Evolutionary conservation across 805 yeast species (phyloP), one percentile per base, ranked within the genome.

Genomic region (Millerozyma miso): DNA sequence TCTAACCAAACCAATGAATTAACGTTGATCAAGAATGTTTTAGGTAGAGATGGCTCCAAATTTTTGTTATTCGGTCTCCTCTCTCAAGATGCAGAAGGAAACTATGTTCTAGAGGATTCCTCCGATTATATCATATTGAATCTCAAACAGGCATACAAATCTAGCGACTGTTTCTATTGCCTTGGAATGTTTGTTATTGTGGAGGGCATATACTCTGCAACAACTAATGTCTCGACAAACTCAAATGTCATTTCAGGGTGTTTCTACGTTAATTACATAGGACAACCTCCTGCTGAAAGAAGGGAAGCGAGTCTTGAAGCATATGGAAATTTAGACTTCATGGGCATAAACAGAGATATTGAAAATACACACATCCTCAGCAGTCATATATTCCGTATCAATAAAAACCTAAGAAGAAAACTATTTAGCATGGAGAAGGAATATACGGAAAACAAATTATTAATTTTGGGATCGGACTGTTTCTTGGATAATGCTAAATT

Each of bases 201-300:
- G 40, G 95, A 88, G 55, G 99, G 99, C 14, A 79, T 87, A 14
- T 88, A 88, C 57, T 79, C 82, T 13, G 81, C 83, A 3, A 76
- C 80, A 14, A 80, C 82, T 2, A 80, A 76, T 38, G 53, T 65
- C 7, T 53, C 60, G 35, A 58, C 59, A 40, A 56, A 57, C 23
- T 47, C 55, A 17, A 58, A 59, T 15, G 60, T 58, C 23, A 58
- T 67, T 26, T 65, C 71, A 20, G 76, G 76, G 2, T 61, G 67
- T 35, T 89, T 93, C 56, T 80, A 83, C 50, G 95, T 85, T 1
- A 74, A 85, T 20, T 76, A 84, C 3, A 73, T 93, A 39, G 84
- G 85, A 3, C 96, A 88, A 46, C 98, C 99, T 2, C 89, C 93
- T 0, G 83, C 88, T 3, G 99, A 93, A 58, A 71, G 77, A 48